Evolutionary conservation across 2,329 filamentous ascomycete genomes (phyloP), one percentile per base, ranked within the genome.

Genomic region (Plectosphaerella cucumerina): DNA sequence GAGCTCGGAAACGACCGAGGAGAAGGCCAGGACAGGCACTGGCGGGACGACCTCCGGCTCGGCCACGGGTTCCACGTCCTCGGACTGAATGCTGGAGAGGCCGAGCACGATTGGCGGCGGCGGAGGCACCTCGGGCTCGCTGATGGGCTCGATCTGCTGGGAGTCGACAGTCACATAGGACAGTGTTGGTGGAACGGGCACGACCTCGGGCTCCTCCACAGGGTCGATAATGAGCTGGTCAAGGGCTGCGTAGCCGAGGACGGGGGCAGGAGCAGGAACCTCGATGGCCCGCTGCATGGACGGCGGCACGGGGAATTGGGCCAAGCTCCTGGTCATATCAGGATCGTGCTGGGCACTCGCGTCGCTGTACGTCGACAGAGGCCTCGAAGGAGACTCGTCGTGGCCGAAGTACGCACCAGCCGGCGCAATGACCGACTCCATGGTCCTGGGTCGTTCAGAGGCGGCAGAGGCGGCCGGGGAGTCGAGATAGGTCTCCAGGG

Each of bases 251-350:
- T 47, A 57, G 48, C 50, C 56, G 34, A 63, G 49, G 20, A 47
- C 46, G 21, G 49, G 44, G 10, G 53, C 45, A 12, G 53, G 42
- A 39, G 41, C 37, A 5, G 44, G 43, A 17, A 52, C 42, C 26
- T 60, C 56, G 10, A 58, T 56, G 6, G 60, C 60, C 1, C 64
- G 60, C 4, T 68, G 60, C n/a, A 72, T 71, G 0, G 69, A 68
- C 1, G 79, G 79, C 5, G 80, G 80, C 12, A 75, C 70, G 2
- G 80, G 78, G 67, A 82, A 82, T 56, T 75, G 72, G 15, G 74
- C 72, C 46, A 84, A 66, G 58, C 76, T 79, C 51, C 75, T 71
- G 17, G 74, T 74, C 62, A 82, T 71, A 21, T 76, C 73, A 14
- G 63, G 62, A 41, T 80, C 76, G 54, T 76, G 70, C 55, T 82